Base-by-base conservation (phyloP, 352 stramenopile genomes). In the Lagenidium sp. region DNA sequence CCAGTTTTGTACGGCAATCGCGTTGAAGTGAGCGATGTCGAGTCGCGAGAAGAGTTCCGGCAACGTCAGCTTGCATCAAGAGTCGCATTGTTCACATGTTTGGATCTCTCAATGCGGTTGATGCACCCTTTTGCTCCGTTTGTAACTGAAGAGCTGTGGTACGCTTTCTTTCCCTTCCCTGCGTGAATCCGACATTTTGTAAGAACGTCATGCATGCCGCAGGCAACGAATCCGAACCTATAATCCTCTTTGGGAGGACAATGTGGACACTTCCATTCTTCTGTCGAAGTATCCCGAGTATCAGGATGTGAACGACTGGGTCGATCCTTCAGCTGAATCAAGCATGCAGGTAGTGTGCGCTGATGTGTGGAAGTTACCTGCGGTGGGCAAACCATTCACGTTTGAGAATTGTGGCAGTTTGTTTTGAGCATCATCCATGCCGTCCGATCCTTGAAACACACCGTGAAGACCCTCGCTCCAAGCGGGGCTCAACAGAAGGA, bases 111-210 rank as follows among this genome's bases (percentile, higher is more conserved):
- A 16, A 85, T 99, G 55, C 85, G 95, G 16, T 72, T 99, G 38
- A 62, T 99, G 26, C 97, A 99, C 56, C 96, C 96, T 6, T 97
- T 99, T 59, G 98, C 98, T 62, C 97, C 97, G n/a, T 99, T 99
- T 62, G 91, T 99, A 19, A 99, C 97, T 0, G 97, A 99, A 72
- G 97, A 99, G 63, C 72, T 99, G 8, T 99, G 97, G 97, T 94
- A 95, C 8, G 58, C 41, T 16, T 23, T n/a, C n/a, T n/a, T n/a
- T n/a, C n/a, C n/a, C n/a, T n/a, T n/a, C n/a, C n/a, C n/a, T n/a
- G n/a, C n/a, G n/a, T n/a, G n/a, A n/a, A n/a, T n/a, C n/a, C n/a
- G n/a, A n/a, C n/a, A n/a, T n/a, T n/a, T n/a, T n/a, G n/a, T n/a
- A n/a, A n/a, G n/a, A n/a, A n/a, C n/a, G n/a, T n/a, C n/a, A 22